These are phyloP conservation scores for Poa annua DNA, from an alignment of 176 grass and related monocot species.

Conservation along the genomic window DNA sequence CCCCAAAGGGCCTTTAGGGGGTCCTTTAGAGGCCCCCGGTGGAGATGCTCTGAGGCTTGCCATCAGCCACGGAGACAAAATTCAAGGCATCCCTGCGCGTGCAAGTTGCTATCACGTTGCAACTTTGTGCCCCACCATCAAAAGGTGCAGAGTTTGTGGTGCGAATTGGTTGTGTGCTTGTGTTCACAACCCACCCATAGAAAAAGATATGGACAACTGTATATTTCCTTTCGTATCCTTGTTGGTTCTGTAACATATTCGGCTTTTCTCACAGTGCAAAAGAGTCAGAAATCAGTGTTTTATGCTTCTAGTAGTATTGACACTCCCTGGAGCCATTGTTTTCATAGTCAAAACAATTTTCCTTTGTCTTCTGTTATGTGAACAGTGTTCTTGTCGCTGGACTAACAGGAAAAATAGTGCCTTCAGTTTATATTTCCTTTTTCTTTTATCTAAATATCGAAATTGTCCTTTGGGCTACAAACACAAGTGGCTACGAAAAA, in stretches of 20 bases:
- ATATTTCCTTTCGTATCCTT: not conserved
- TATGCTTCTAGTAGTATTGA: not conserved
- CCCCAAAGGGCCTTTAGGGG: too few species aligned
- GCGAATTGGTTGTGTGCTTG: not conserved
- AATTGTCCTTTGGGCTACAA: not conserved
- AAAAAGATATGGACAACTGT: not conserved
- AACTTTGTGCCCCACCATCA: conserved; percentile 39
- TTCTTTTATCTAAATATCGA: not conserved
- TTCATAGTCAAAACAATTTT: not conserved
- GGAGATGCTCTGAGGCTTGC: too few species aligned
- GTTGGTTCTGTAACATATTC: not conserved
- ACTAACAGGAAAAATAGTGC: not conserved
- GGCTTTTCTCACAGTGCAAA: not conserved
- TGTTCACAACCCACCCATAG: conserved; percentile 19
- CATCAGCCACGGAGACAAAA: too few species aligned
- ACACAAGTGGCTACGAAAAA: conserved; percentile 33
- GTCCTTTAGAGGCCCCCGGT: too few species aligned
- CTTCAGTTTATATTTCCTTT: not conserved
- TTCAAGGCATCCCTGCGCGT: conserved; percentile 1
- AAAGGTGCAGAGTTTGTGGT: not conserved
- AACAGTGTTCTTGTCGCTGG: not conserved
- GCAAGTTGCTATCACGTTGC: conserved; percentile 31
- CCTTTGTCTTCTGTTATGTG: not conserved
- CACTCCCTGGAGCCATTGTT: not conserved
- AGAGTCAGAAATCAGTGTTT: not conserved